phyloP scores from a whole-genome alignment of 2,329 filamentous ascomycete species.

The Talaromyces sp. region DNA sequence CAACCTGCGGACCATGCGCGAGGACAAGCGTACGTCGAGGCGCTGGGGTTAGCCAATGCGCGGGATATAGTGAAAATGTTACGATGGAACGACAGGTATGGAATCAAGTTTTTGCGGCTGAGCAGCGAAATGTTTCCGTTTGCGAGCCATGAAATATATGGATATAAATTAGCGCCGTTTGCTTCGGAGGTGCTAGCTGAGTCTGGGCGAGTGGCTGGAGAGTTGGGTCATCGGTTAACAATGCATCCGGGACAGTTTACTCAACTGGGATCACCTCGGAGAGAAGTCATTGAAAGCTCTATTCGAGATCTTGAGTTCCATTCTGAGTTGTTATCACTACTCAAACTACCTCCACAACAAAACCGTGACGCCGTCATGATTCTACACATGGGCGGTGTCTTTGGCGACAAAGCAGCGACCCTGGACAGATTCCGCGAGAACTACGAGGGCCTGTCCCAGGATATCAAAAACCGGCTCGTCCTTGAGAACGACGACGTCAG shows the following conservation, averaged over 20 bases:
- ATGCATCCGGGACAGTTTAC: slow-evolving; percentile 93
- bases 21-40: slow-evolving; percentile 72
- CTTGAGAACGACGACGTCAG: slow-evolving; percentile 93
- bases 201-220: slow-evolving; percentile 71
- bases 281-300: slow-evolving; percentile 72
- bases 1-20: slow-evolving; percentile 64
- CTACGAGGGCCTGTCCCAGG: slow-evolving; percentile 64
- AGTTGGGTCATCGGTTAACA: slow-evolving; percentile 79
- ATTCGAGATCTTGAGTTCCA: slow-evolving; percentile 85
- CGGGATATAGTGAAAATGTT: slow-evolving; percentile 82
- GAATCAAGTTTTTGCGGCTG: slow-evolving; percentile 87
- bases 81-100: slow-evolving; percentile 86
- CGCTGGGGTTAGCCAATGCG: slow-evolving; percentile 76
- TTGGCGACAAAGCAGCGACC: slow-evolving; percentile 80
- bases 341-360: slow-evolving; percentile 73
- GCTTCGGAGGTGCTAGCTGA: slow-evolving; percentile 74
- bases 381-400: slow-evolving; percentile 86
- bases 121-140: slow-evolving; percentile 98
- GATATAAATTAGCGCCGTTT: slow-evolving; percentile 81
- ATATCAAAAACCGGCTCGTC: slow-evolving; percentile 77
- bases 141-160: slow-evolving; percentile 81
- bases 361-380: slow-evolving; percentile 92
- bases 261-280: slow-evolving; percentile 79
- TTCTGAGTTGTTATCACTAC: slow-evolving; percentile 74
- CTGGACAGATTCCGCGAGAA: slow-evolving; percentile 75